phyloP scores from a whole-genome alignment of 805 yeast genomes.

The Komagataella pseudopastoris region DNA sequence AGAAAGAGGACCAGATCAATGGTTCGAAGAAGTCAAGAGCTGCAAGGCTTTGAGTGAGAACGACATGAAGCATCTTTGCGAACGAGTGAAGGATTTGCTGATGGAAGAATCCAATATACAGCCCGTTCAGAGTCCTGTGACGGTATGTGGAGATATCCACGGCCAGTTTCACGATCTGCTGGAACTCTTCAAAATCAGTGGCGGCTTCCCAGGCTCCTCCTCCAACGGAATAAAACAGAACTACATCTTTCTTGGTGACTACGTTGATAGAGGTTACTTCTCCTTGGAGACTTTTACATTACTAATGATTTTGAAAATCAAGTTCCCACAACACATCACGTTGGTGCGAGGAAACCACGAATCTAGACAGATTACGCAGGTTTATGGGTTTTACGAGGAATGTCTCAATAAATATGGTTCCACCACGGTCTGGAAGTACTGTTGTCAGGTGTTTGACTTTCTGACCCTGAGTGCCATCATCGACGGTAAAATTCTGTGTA shows the following conservation, averaged over 20 bases:
- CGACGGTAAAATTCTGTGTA: constrained; percentile 89
- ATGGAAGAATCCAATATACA: constrained; percentile 96
- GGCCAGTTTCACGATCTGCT: constrained; percentile 94
- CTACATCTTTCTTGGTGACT: constrained; percentile 87
- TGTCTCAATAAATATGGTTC: constrained; percentile 88
- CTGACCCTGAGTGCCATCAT: constrained; percentile 90
- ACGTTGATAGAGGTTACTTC: constrained; percentile 96
- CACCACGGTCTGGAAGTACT: constrained; percentile 90
- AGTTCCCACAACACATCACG: constrained; percentile 55
- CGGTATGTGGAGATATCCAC: constrained; percentile 95
- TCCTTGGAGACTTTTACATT: constrained; percentile 88
- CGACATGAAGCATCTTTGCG: constrained; percentile 95
- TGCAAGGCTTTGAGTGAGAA: constrained; percentile 81
- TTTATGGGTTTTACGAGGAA: constrained; percentile 95
- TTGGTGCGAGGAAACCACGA: constrained; percentile 97
- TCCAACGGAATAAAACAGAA: constrained; percentile 24
- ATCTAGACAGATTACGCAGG: constrained; percentile 95
- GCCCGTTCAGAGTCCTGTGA: constrained; percentile 86
- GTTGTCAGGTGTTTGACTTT: constrained; percentile 93
- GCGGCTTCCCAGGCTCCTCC: constrained; percentile 80
- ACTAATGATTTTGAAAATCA: constrained; percentile 85
- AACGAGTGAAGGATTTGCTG: constrained; percentile 80
- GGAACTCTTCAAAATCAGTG: constrained; percentile 80
- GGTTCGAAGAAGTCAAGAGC: constrained; percentile 89
- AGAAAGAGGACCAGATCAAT: constrained; percentile 84